Base-by-base conservation (phyloP, 345 rosid genomes). In the Camelina laxa region DNA sequence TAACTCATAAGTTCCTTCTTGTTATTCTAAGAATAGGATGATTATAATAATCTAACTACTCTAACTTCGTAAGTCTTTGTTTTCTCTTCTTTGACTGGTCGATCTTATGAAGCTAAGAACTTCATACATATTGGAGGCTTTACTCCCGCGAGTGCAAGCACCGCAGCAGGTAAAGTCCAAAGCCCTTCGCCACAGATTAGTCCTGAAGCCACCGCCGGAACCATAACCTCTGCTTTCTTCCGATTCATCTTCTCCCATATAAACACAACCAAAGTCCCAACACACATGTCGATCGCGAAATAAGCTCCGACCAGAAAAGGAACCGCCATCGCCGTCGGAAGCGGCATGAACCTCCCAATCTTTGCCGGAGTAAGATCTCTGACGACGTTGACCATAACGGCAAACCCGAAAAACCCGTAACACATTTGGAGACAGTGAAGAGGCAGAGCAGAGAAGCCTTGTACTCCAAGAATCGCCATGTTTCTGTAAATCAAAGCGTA, bases 181-280 rank as follows among this genome's bases (percentile, higher is more conserved):
- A 94, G 81, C 22, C 96, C 97, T 80, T 94, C 98, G 6, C 98
- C 97, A 19, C 98, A 94, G 22, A 93, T 87, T 15, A 93, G 79
- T 42, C 98, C 98, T 0, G 97, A 88, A 47, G 98, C 98, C 4
- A 89, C 87, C 1, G 95, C 93, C 0, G 98, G 95, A 80, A 94
- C 84, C 98, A 89, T 91, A 41, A 81, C 55, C 44, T 89, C 94
- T 5, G 93, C 91, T 66, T 74, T 82, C 79, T 78, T 88, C 38
- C 80, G 13, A n/a, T 89, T 75, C 4, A 87, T 56, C 82, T 86
- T 91, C 75, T 87, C 86, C 91, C 85, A 81, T 16, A 64, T 27
- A 45, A 84, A 87, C 73, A 88, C 97, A 27, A 87, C 5, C 84
- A 87, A 72, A 74, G 89, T 91, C 76, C 98, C 97, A 12, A 87